Percentiles rank a stretch among this genome's conserved stretches.
Conservation (phyloP, 1,284 basidiomycete genomes). For the Pascua guehoae region DNA sequence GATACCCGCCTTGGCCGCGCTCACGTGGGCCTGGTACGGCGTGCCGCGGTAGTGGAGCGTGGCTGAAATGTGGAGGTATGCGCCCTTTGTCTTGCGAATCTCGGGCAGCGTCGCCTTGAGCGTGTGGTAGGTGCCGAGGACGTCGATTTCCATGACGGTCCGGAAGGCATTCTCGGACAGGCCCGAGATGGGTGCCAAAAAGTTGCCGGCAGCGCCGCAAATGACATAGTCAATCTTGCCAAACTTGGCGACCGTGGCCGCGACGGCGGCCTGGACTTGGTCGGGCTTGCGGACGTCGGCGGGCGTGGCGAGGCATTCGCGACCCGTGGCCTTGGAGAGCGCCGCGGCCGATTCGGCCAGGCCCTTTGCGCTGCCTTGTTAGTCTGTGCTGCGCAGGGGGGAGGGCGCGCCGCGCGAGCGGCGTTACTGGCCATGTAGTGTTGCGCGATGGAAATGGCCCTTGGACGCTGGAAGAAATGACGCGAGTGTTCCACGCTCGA, state of each 20-base stretch:
- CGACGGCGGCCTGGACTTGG: constrained; percentile 70
- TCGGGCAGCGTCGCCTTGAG: constrained; percentile 82
- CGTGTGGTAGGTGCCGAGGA: constrained; percentile 91
- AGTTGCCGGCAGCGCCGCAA: constrained; percentile 87
- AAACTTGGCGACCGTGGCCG: constrained; percentile 68
- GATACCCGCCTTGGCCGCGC: constrained; percentile 90
- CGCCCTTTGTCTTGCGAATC: constrained; percentile 66
- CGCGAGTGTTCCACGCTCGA: no score
- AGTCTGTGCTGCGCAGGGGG: background rate
- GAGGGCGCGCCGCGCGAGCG: no score
- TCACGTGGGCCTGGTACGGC: constrained; percentile 89
- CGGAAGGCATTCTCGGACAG: constrained; percentile 84
- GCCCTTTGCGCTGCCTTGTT: constrained; percentile 62
- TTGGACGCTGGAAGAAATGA: no score
- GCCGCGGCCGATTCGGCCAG: constrained; percentile 67
- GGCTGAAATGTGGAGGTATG: constrained; percentile 87
- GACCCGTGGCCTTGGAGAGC: constrained; percentile 66
- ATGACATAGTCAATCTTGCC: constrained; percentile 93
- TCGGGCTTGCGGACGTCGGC: constrained; percentile 81
- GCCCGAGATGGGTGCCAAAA: constrained; percentile 74
- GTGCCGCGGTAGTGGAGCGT: constrained; percentile 86
- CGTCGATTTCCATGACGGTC: constrained; percentile 90
- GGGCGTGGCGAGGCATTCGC: constrained; percentile 66
- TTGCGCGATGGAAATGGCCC: background rate
- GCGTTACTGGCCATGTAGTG: background rate